Percentiles rank a stretch among this genome's conserved stretches.
These are phyloP conservation scores for Rhypophila decipiens DNA, from an alignment of 495 filamentous ascomycete genomes.

Conservation along the genomic window DNA sequence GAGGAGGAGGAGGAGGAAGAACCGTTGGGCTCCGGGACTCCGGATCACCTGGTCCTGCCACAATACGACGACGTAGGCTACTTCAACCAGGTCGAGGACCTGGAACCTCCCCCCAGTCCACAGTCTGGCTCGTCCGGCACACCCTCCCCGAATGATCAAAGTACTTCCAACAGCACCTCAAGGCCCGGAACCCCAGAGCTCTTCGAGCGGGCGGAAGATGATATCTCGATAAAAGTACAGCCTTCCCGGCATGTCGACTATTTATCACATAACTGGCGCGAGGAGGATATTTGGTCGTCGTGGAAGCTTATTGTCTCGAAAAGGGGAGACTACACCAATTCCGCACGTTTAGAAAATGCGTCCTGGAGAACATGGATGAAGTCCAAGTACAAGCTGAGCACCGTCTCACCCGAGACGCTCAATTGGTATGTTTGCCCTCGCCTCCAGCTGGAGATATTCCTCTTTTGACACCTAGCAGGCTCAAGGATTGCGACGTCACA, in stretches of 20 bases:
- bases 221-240: constrained; percentile 67
- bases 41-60: constrained; percentile 51
- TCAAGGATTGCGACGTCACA: constrained; percentile 95
- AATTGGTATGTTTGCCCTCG: constrained; percentile 63
- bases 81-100: constrained; percentile 37
- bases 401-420: constrained; percentile 78
- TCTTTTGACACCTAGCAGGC: constrained; percentile 47
- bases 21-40: constrained; percentile 21
- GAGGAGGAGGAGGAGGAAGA: constrained; percentile 28
- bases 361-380: constrained; percentile 99
- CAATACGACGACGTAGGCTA: constrained; percentile 49
- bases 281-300: constrained; percentile 97
- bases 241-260: constrained; percentile 95
- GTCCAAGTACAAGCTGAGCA: constrained; percentile 73
- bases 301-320: constrained; percentile 88
- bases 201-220: constrained; percentile 63
- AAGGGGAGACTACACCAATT: constrained; percentile 70
- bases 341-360: constrained; percentile 84
- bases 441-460: constrained; percentile 3
- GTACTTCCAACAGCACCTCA: constrained; percentile 38
- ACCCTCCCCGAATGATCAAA: constrained; percentile 38
- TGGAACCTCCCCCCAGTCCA: constrained; percentile 45
- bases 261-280: constrained; percentile 87
- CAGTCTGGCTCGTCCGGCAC: constrained; percentile 35
- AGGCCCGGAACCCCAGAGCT: constrained; percentile 39